These are phyloP conservation scores for Fusarium begoniae DNA, from an alignment of 2,329 filamentous ascomycete genomes.

Conservation along the genomic window DNA sequence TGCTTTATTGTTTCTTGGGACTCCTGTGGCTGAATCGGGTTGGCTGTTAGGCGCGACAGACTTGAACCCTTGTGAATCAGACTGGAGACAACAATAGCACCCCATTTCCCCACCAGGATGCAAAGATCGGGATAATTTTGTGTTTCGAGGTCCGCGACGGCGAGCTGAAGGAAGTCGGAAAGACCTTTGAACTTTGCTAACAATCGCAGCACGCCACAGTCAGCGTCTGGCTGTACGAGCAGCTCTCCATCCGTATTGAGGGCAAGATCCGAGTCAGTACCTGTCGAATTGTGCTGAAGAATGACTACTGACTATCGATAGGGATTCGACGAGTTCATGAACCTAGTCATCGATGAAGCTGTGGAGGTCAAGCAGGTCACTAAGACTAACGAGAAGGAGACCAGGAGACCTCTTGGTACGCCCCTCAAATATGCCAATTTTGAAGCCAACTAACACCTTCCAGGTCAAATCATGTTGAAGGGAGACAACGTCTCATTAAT, in stretches of 20 bases:
- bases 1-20: background rate
- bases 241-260: constrained; percentile 92
- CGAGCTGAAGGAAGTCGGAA: background rate
- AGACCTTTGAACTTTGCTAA: constrained; percentile 30
- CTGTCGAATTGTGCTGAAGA: background rate
- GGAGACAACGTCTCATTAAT: constrained; percentile 90
- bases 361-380: constrained; percentile 88
- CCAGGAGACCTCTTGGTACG: constrained; percentile 80
- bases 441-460: constrained; percentile 2
- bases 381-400: constrained; percentile 80
- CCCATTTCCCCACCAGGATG: background rate
- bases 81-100: background rate
- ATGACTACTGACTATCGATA: constrained; percentile 48
- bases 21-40: background rate
- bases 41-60: background rate
- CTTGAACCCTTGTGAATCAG: background rate
- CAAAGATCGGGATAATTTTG: background rate
- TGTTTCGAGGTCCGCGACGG: background rate
- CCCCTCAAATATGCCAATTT: background rate
- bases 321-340: constrained; percentile 99
- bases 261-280: constrained; percentile 89
- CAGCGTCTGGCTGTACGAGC: constrained; percentile 96
- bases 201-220: constrained; percentile 76
- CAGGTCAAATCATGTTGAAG: constrained; percentile 86
- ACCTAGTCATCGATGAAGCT: constrained; percentile 94